Base-by-base conservation (phyloP, 2,329 filamentous ascomycete species). In the Cladophialophora psammophila region DNA sequence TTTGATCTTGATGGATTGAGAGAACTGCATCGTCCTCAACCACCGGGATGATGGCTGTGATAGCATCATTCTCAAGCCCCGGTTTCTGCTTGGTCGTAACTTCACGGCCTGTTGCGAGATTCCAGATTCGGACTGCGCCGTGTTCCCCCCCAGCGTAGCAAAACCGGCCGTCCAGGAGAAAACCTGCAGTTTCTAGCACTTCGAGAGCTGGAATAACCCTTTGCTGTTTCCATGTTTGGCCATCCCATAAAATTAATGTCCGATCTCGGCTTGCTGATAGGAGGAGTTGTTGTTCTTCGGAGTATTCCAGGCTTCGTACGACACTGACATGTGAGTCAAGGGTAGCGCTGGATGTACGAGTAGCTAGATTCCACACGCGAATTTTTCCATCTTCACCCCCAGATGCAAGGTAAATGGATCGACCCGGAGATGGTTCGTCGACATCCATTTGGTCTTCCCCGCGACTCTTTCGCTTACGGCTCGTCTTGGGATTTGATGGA, bases 331-430 rank as follows among this genome's bases (percentile, higher is more conserved):
- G 96, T 0, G 93, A 95, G 68, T 98, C 93, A 36, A 97, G 83
- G 18, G 89, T 88, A 20, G 92, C 91, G 26, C 92, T 84, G 66
- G 90, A 89, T 70, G 87, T 91, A 64, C 92, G 87, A 80, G 92
- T 96, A 79, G 94, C 89, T 65, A 99, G 81, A 80, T 98, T 92
- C 92, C 94, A 99, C 26, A 99, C 87, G 20, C 92, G 86, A 61
- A 99, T 87, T 75, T 94, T 96, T 36, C 95, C 95, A 77, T 98
- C 94, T 78, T 99, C 96, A 68, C 91, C 93, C 69, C 94, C 95
- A 38, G 93, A 96, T 5, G 93, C 94, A 15, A 99, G 85, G 55
- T 93, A 86, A 77, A 96, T 62, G 85, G 77, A 95, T 40, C 54
- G 64, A 57, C 79, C 79, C 5, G 75, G 72, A 31, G 80, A 76